Evolutionary conservation across 768 basidiomycete species (phyloP).

Genomic region (Lactarius vividus): DNA sequence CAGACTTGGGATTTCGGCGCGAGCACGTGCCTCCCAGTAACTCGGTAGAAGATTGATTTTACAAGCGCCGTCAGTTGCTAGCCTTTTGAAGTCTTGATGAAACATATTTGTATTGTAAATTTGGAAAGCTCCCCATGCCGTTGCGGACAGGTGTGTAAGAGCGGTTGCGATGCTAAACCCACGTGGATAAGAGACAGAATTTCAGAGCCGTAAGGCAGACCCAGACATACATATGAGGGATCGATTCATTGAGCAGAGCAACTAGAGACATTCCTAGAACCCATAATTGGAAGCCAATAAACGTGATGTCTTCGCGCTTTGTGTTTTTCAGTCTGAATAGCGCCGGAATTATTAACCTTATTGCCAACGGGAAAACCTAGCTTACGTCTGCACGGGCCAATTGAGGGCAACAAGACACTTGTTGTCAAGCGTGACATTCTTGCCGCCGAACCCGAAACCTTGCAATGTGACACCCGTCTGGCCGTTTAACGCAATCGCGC

Average conservation of each 20-base stretch:
- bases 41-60: slow-evolving; percentile 49
- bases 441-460: slow-evolving; percentile 37
- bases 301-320: slow-evolving; percentile 73
- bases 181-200: slow-evolving; percentile 1
- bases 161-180: slow-evolving; percentile 54
- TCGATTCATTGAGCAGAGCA: slow-evolving; percentile 71
- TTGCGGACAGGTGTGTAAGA: slow-evolving; percentile 69
- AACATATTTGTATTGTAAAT: slow-evolving; percentile 59
- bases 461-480: slow-evolving; percentile 33
- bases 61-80: slow-evolving; percentile 68
- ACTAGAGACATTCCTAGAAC: slow-evolving; percentile 74
- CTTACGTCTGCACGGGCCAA: slow-evolving; percentile 70
- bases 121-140: slow-evolving; percentile 70
- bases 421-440: slow-evolving; percentile 40
- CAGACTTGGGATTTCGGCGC: slow-evolving; percentile 63
- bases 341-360: slow-evolving; percentile 17
- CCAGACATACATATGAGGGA: slow-evolving; percentile 60
- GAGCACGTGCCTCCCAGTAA: slow-evolving; percentile 62
- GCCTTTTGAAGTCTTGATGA: slow-evolving; percentile 49
- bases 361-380: background rate
- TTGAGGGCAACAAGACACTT: slow-evolving; percentile 60
- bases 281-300: slow-evolving; percentile 80
- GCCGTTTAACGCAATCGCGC: slow-evolving; percentile 18
- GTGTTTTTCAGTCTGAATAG: slow-evolving; percentile 59
- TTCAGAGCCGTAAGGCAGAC: background rate